Base-by-base conservation (phyloP, 2,329 filamentous ascomycete species). In the Elsinoe batatas region DNA sequence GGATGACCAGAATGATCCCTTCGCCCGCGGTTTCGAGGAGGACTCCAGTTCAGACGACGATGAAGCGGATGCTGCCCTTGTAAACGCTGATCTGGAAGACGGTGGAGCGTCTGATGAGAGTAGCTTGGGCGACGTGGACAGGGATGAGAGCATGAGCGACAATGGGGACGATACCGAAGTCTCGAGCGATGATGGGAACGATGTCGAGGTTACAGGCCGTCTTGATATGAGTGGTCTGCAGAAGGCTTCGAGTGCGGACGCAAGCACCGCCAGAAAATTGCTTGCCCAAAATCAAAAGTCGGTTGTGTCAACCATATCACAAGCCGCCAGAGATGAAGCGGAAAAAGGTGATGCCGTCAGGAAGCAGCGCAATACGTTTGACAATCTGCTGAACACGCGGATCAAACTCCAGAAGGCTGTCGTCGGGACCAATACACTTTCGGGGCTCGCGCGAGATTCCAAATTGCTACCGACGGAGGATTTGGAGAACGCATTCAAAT, bases 361-460 rank as follows among this genome's bases (percentile, higher is more conserved):
- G 64, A 77, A 83, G 57, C 93, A 98, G 71, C 83, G 90, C 53
- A 85, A 84, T 59, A 82, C 85, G 0, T 98, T 95, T 65, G 91
- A 97, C 63, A 82, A 87, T 0, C 80, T 97, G 0, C 79, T 98
- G 32, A 95, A 95, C 71, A 80, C 90, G 12, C 84, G 93, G 17
- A 96, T 98, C 65, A 87, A 91, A 58, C 74, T 98, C 15, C 94
- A 98, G 69, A 97, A 96, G 69, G 89, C 88, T 1, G 73, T 98
- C 12, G 80, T 93, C 13, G 84, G 87, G 0, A 81, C 85, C 22
- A 96, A 96, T 69, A 85, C 89, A 1, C 76, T 94, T 38, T 69
- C 78, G 12, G 65, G 62, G 2, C 62, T 69, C 59, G 59, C 61
- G 3, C n/a, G 54, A 12, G 43, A 53, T 13, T 62, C 78, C 1